Percentiles rank a stretch among this genome's conserved stretches.
Evolutionary conservation across 1,139 yeast genomes (phyloP).

Genomic region (Yamadazyma aaseri): DNA sequence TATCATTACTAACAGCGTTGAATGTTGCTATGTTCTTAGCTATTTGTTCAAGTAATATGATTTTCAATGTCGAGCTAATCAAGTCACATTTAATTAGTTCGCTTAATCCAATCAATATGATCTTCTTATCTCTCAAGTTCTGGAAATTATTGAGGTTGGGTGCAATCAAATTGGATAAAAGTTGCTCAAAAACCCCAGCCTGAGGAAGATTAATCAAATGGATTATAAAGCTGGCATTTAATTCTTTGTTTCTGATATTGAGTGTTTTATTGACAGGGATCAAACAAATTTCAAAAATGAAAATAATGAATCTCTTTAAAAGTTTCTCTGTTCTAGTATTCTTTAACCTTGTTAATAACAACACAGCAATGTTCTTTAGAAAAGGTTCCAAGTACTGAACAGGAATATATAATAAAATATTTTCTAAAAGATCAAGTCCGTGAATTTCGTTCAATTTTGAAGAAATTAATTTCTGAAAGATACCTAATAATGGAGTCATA

Average conservation of each 20-base stretch:
- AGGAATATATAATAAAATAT: slow-evolving; percentile 61
- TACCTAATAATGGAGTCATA: slow-evolving; percentile 83
- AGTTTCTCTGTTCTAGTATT: slow-evolving; percentile 79
- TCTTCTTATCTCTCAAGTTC: slow-evolving; percentile 71
- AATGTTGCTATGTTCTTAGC: slow-evolving; percentile 44
- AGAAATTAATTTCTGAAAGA: slow-evolving; percentile 90
- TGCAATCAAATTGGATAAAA: slow-evolving; percentile 61
- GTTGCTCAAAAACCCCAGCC: slow-evolving; percentile 61
- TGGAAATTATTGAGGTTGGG: slow-evolving; percentile 66
- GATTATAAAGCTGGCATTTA: slow-evolving; percentile 53
- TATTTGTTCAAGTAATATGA: slow-evolving; percentile 53
- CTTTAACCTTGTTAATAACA: slow-evolving; percentile 78
- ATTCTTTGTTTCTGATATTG: slow-evolving; percentile 13
- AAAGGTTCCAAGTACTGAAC: slow-evolving; percentile 50
- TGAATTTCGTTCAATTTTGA: slow-evolving; percentile 76
- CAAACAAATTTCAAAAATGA: slow-evolving; percentile 53
- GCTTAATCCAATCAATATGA: slow-evolving; percentile 71
- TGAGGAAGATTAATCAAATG: slow-evolving; percentile 64
- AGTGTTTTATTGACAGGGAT: slow-evolving; percentile 29
- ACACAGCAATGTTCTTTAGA: slow-evolving; percentile 68
- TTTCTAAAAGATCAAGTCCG: slow-evolving; percentile 83
- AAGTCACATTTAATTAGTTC: slow-evolving; percentile 39
- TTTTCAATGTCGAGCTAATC: slow-evolving; percentile 37
- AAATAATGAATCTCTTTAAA: slow-evolving; percentile 68
- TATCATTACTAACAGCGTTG: slow-evolving; percentile 30